Evolutionary conservation across 1,284 basidiomycete species (phyloP).

Genomic region (Trametes pubescens): DNA sequence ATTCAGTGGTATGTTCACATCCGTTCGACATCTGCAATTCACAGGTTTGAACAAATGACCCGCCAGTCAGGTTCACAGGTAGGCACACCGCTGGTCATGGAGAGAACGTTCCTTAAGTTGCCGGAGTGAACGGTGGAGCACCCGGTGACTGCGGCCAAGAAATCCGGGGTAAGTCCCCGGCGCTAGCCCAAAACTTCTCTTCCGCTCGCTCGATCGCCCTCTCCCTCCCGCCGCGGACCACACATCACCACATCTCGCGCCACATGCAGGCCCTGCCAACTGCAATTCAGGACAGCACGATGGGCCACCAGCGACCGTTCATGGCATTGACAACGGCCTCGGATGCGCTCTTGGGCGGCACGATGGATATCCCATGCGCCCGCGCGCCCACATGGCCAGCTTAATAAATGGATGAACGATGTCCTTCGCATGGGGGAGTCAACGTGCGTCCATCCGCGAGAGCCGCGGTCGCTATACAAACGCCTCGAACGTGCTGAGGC

Average conservation of each 20-base stretch:
- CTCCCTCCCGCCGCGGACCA: background rate
- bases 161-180: constrained; percentile 23
- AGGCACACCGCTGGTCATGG: background rate
- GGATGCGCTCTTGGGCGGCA: background rate
- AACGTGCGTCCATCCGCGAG: no score
- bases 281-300: constrained; percentile 17
- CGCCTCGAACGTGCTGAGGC: no score
- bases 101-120: background rate
- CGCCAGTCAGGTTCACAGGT: background rate
- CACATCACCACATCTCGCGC: constrained; percentile 6
- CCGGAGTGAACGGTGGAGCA: constrained; percentile 3
- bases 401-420: no score
- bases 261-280: constrained; percentile 15
- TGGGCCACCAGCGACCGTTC: no score
- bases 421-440: no score
- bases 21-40: no score
- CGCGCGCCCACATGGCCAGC: no score
- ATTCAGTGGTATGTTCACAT: no score
- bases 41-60: background rate
- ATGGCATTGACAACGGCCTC: background rate
- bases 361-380: no score
- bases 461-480: no score
- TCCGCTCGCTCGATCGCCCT: constrained; percentile 7
- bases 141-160: constrained; percentile 9
- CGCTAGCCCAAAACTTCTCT: constrained; percentile 7